These are phyloP conservation scores for Alectoria sarmentosa DNA, from an alignment of 495 filamentous ascomycete species.

Conservation along the genomic window DNA sequence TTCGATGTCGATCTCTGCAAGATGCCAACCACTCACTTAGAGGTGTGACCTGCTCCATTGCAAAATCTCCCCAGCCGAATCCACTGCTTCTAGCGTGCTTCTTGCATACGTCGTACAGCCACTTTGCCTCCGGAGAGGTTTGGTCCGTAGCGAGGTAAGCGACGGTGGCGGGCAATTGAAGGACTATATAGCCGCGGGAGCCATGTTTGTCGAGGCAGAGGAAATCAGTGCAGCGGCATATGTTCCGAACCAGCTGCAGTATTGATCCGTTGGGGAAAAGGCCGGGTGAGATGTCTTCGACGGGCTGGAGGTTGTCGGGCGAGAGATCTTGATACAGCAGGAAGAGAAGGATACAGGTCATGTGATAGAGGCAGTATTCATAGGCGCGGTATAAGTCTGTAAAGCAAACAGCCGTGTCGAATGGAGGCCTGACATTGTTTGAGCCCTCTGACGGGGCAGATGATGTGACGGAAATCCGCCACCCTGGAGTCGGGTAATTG, in stretches of 20 bases:
- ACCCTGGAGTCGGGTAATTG: neutral
- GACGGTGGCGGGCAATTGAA: conserved; percentile 4
- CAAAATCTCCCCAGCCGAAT: conserved; percentile 6
- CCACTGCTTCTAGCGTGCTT: conserved; percentile 6
- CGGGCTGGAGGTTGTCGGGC: neutral
- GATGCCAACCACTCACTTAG: conserved; percentile 7
- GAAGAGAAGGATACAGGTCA: neutral
- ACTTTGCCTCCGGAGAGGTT: conserved; percentile 3
- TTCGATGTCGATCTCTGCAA: conserved; percentile 2
- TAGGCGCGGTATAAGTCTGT: conserved; percentile 3
- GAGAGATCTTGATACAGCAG: conserved; percentile 7
- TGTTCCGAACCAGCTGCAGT: neutral
- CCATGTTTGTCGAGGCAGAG: conserved; percentile 4
- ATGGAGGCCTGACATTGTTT: neutral
- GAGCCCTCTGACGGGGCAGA: neutral
- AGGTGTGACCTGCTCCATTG: neutral
- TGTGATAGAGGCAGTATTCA: conserved; percentile 3
- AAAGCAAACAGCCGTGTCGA: conserved; percentile 3
- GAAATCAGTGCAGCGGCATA: conserved; percentile 12
- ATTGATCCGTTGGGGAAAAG: neutral
- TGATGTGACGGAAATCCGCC: neutral
- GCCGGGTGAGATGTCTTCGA: neutral
- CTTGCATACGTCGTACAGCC: neutral
- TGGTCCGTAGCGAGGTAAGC: conserved; percentile 6
- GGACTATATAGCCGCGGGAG: conserved; percentile 5